phyloP scores from a whole-genome alignment of 257 asterid genomes.

The Jacaranda copaia region DNA sequence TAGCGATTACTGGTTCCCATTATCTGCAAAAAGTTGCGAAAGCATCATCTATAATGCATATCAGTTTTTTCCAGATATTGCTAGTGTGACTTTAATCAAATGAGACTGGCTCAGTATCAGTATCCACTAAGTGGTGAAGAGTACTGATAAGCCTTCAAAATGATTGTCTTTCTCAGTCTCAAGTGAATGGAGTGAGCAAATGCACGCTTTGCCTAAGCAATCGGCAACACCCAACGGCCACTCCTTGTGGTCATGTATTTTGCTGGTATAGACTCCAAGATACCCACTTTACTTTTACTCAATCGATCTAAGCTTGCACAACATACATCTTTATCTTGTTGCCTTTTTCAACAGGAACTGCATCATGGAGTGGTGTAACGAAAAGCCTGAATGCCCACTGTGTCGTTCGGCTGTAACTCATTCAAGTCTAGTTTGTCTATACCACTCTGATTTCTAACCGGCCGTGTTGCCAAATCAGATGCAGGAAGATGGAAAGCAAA shows the following conservation, averaged over 20 bases:
- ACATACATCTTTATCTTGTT: background rate
- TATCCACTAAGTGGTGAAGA: constrained; percentile 11
- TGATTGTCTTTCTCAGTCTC: constrained; percentile 56
- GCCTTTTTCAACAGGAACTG: constrained; percentile 70
- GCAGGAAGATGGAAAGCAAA: background rate
- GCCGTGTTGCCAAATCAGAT: constrained; percentile 12
- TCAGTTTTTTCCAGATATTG: background rate
- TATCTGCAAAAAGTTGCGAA: constrained; percentile 5
- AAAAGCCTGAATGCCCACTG: constrained; percentile 97
- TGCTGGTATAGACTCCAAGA: constrained; percentile 73
- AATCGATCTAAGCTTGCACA: background rate
- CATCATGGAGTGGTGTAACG: constrained; percentile 99
- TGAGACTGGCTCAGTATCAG: constrained; percentile 10
- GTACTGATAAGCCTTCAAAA: background rate
- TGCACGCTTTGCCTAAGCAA: constrained; percentile 95
- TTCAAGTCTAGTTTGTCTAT: constrained; percentile 82
- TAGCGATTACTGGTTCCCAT: background rate
- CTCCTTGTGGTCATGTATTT: constrained; percentile 97
- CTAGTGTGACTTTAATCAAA: background rate
- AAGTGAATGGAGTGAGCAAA: constrained; percentile 71
- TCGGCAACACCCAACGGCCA: constrained; percentile 93
- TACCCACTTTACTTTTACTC: constrained; percentile 15
- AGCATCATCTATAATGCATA: background rate
- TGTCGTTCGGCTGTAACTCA: constrained; percentile 93
- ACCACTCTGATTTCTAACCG: constrained; percentile 86